Evolutionary conservation across 2,329 filamentous ascomycete species (phyloP), one percentile per base, ranked within the genome.

Genomic region (Penicillium olsonii): DNA sequence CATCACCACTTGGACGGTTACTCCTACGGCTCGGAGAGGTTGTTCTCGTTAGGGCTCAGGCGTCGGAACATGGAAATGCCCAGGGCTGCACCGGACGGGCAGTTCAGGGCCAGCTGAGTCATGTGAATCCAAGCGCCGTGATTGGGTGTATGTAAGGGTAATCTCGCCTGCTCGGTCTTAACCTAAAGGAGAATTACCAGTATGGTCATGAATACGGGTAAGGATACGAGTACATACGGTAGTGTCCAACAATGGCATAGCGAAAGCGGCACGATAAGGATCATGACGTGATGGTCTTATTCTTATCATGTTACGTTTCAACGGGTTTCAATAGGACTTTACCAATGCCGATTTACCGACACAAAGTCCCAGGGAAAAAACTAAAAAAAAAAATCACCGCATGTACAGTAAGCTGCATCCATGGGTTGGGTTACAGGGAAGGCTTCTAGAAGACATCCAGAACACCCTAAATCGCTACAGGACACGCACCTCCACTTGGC

Each of bases 391-490:
- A 34, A 14, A 18, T 15, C 8, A 24, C 4, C 24, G 29, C 31
- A 43, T 31, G 41, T 42, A n/a, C n/a, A n/a, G n/a, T n/a, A 38
- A 48, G 29, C 33, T 56, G 59, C 59, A 56, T 31, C 55, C 56
- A 55, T 54, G 55, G 60, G 50, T 56, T 46, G 33, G 27, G 33
- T 35, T 35, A 20, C 38, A 5, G 20, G 50, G 51, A 59, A 60
- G 49, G 39, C 57, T 69, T 69, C 66, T 68, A 68, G 66, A 69
- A 69, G 56, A 64, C 60, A 45, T 64, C 64, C 54, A 64, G 66
- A 68, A 68, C 55, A 57, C 52, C 44, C 46, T 46, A 52, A 48
- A 46, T 51, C 31, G n/a, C 27, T 55, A 48, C 20, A 40, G 33
- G 22, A 42, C 54, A 60, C 57, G 51, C 57, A 58, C 51, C 29